phyloP scores from a whole-genome alignment of 257 asterid genomes.

The Solanum habrochaites region DNA sequence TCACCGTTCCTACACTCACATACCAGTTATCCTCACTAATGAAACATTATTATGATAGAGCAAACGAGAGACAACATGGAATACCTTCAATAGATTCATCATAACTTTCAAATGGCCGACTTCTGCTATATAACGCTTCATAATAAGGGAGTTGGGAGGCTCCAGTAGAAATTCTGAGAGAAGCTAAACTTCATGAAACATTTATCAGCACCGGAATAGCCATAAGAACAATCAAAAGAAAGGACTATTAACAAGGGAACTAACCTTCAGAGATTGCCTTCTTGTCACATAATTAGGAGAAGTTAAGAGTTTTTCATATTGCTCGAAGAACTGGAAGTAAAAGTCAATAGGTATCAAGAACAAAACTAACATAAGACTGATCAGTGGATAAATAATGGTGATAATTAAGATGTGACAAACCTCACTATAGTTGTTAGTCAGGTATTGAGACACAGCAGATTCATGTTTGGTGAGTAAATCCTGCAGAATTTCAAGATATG shows the following conservation, averaged over 20 bases:
- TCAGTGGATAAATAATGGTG: neutral
- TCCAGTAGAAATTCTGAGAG: constrained; percentile 92
- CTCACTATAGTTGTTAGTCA: constrained; percentile 65
- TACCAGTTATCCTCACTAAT: neutral
- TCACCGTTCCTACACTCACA: neutral
- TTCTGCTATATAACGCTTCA: constrained; percentile 87
- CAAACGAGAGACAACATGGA: constrained; percentile 5
- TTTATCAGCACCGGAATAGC: constrained; percentile 19
- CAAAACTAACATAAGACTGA: neutral
- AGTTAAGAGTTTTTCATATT: constrained; percentile 69
- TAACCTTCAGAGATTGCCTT: constrained; percentile 97
- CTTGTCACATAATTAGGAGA: constrained; percentile 87
- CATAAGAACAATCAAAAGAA: constrained; percentile 6
- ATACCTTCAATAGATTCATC: constrained; percentile 90
- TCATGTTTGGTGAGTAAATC: constrained; percentile 84
- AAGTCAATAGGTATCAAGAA: neutral
- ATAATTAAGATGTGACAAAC: constrained; percentile 24
- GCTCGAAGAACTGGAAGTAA: constrained; percentile 73
- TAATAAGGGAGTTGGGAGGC: constrained; percentile 75
- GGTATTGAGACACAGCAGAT: constrained; percentile 66
- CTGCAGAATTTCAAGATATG: constrained; percentile 24
- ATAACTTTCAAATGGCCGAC: constrained; percentile 77
- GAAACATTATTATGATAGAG: neutral
- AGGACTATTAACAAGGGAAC: constrained; percentile 13
- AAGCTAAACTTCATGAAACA: constrained; percentile 46